phyloP scores from a whole-genome alignment of 345 rosid species.

The Carallia pectinifolia region DNA sequence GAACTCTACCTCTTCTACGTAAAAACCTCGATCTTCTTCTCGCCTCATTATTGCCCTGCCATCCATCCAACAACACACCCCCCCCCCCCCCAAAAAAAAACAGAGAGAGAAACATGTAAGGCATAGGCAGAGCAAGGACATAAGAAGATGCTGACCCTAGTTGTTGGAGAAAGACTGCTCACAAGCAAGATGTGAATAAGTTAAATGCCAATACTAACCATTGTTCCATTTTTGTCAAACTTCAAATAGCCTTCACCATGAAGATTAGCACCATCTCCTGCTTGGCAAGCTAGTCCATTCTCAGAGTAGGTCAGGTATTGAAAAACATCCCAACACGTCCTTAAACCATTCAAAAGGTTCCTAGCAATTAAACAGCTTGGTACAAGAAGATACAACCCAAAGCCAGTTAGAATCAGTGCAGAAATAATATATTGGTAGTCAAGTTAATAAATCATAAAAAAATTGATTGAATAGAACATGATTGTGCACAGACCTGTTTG shows the following conservation, averaged over 20 bases:
- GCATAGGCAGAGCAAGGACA: too few species aligned
- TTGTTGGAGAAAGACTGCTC: neutral
- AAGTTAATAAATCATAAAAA: neutral
- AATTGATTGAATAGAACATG: neutral
- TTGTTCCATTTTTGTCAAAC: slow-evolving; percentile 67
- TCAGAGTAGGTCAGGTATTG: slow-evolving; percentile 74
- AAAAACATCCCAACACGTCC: slow-evolving; percentile 88
- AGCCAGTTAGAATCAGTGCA: slow-evolving; percentile 6
- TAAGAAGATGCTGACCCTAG: too few species aligned
- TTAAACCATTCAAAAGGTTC: slow-evolving; percentile 87
- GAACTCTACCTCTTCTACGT: slow-evolving; percentile 94
- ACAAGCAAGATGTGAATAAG: neutral
- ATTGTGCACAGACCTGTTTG: slow-evolving; percentile 62
- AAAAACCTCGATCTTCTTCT: slow-evolving; percentile 93
- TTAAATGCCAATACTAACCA: slow-evolving; percentile 46
- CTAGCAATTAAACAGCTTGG: slow-evolving; percentile 88
- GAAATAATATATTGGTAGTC: neutral
- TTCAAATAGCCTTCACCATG: slow-evolving; percentile 78
- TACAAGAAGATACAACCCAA: slow-evolving; percentile 20
- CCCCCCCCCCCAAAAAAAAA: neutral
- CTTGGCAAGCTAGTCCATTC: slow-evolving; percentile 57
- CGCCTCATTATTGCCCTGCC: slow-evolving; percentile 69
- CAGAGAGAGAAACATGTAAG: too few species aligned
- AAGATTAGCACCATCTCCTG: slow-evolving; percentile 59
- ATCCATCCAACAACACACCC: slow-evolving; percentile 13